These are phyloP conservation scores for Sarocladium oryzae DNA, from an alignment of 2,329 filamentous ascomycete genomes.

Conservation along the genomic window DNA sequence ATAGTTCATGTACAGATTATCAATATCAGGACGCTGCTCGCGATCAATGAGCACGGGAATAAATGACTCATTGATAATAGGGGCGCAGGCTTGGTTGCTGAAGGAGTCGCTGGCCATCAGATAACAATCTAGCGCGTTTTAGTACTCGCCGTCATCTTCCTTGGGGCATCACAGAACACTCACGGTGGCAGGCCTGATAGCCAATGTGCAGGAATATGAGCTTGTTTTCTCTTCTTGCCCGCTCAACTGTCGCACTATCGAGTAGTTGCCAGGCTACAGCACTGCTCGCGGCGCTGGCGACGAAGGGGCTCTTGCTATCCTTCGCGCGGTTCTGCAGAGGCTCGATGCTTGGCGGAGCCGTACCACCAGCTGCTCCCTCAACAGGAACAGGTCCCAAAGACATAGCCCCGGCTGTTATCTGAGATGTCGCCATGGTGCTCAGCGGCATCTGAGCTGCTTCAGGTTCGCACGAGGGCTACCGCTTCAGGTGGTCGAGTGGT, in stretches of 20 bases:
- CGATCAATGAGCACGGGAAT: conserved; percentile 89
- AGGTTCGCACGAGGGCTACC: no score
- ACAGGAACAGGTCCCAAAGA: conserved; percentile 22
- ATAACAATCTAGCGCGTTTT: conserved; percentile 57
- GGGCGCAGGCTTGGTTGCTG: conserved; percentile 71
- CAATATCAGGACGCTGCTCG: conserved; percentile 89
- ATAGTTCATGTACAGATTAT: conserved; percentile 98
- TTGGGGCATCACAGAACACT: conserved; percentile 27
- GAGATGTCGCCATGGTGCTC: conserved; percentile 29
- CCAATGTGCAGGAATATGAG: conserved; percentile 92
- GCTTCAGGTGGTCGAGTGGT: no score
- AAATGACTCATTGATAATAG: conserved; percentile 78
- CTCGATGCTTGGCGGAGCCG: conserved; percentile 12
- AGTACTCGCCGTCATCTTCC: conserved; percentile 14
- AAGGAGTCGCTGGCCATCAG: conserved; percentile 94
- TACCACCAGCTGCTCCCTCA: conserved; percentile 14
- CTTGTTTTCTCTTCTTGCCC: conserved; percentile 76
- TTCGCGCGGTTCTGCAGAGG: conserved; percentile 29
- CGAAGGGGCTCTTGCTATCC: conserved; percentile 44
- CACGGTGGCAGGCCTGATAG: conserved; percentile 93
- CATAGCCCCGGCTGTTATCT: conserved; percentile 30
- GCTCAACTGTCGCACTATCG: conserved; percentile 66
- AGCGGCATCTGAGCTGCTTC: not conserved
- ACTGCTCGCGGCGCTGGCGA: conserved; percentile 70
- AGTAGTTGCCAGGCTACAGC: conserved; percentile 90